A percentile compares a stretch with the other conserved stretches of the same genome.
Evolutionary conservation across 306 rosid genomes (phyloP).

Genomic region (Betula pendula): DNA sequence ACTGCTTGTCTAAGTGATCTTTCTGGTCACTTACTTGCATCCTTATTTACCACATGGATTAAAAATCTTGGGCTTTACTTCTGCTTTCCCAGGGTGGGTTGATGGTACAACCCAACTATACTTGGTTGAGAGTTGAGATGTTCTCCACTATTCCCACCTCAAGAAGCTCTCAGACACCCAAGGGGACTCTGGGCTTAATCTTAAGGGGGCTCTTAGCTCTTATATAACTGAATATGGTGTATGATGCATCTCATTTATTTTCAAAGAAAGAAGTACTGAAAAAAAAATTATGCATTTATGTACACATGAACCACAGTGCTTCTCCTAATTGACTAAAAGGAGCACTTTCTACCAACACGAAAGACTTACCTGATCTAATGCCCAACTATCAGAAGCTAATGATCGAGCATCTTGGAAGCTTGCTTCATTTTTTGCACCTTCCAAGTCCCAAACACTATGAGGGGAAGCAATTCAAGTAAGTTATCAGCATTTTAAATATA

Average conservation of each 20-base stretch:
- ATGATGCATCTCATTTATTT: neutral
- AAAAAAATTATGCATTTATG: neutral
- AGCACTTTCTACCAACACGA: slow-evolving; percentile 22
- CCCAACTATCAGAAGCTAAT: slow-evolving; percentile 75
- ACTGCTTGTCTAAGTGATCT: neutral
- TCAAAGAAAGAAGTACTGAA: neutral
- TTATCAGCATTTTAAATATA: slow-evolving; percentile 14
- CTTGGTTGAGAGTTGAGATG: neutral
- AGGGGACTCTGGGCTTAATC: neutral
- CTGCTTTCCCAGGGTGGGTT: neutral
- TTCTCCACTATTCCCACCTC: neutral
- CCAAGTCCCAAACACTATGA: slow-evolving; percentile 84
- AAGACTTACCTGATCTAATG: slow-evolving; percentile 57
- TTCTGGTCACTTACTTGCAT: neutral
- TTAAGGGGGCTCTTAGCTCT: neutral
- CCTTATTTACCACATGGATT: neutral
- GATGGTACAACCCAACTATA: neutral
- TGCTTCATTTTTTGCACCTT: slow-evolving; percentile 59
- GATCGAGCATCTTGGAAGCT: slow-evolving; percentile 74
- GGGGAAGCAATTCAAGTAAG: slow-evolving; percentile 20
- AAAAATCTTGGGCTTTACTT: neutral
- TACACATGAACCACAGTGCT: neutral
- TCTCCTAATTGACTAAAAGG: slow-evolving; percentile 6
- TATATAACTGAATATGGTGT: neutral
- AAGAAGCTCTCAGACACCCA: neutral